These are phyloP conservation scores for Coemansia sp. DNA, from an alignment of 192 early-diverging fungal species.

Conservation along the genomic window DNA sequence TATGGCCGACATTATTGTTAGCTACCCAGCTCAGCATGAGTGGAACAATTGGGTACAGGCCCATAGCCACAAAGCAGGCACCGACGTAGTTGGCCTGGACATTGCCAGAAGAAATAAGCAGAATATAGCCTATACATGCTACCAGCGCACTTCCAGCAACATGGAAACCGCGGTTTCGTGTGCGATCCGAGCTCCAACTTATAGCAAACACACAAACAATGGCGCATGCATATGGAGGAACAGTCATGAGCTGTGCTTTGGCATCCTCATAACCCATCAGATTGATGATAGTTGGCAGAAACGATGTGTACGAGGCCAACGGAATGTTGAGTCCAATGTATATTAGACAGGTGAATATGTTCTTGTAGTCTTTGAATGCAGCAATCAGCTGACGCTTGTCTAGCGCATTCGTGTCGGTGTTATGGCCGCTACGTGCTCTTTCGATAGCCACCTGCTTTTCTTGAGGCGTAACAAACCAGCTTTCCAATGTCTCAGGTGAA, in stretches of 20 bases:
- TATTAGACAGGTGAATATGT: conserved; percentile 56
- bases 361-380: conserved; percentile 55
- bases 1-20: conserved; percentile 68
- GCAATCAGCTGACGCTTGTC: conserved; percentile 52
- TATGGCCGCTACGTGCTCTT: conserved; percentile 49
- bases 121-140: conserved; percentile 41
- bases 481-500: conserved; percentile 48
- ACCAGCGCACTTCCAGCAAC: conserved; percentile 33
- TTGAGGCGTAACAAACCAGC: conserved; percentile 51
- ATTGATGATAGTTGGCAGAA: conserved; percentile 70
- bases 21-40: conserved; percentile 65
- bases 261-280: conserved; percentile 60
- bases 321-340: conserved; percentile 66
- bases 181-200: conserved; percentile 53
- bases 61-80: conserved; percentile 51
- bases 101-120: conserved; percentile 38
- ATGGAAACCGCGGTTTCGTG: conserved; percentile 46
- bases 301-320: conserved; percentile 63
- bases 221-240: conserved; percentile 55
- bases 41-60: conserved; percentile 56
- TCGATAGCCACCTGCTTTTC: conserved; percentile 56
- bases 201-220: conserved; percentile 38
- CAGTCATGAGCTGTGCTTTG: conserved; percentile 55
- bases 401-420: conserved; percentile 30
- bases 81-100: conserved; percentile 44